phyloP scores from a whole-genome alignment of 192 early-diverging fungal species.

The Backusella australiensis region DNA sequence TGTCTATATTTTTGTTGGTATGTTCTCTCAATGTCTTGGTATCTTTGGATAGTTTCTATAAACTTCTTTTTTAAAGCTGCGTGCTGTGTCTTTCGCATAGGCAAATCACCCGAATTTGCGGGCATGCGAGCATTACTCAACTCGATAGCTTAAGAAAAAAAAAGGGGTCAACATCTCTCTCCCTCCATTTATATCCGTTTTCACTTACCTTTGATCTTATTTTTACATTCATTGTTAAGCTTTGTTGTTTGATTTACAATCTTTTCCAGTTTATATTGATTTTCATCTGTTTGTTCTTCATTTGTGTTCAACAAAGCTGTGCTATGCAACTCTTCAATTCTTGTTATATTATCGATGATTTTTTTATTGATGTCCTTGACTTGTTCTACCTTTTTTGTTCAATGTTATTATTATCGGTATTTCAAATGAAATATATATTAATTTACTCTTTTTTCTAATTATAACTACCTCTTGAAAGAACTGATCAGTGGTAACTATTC shows the following conservation, averaged over 20 bases:
- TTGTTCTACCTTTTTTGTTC: slow-evolving; percentile 25
- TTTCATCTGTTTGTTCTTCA: slow-evolving; percentile 30
- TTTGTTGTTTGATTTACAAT: slow-evolving; percentile 28
- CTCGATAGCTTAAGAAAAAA: slow-evolving; percentile 32
- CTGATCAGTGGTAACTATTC: slow-evolving; percentile 26
- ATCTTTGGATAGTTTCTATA: slow-evolving; percentile 67
- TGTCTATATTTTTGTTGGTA: slow-evolving; percentile 84
- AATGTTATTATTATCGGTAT: neutral
- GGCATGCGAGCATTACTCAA: slow-evolving; percentile 34
- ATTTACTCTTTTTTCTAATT: neutral
- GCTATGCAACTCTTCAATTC: slow-evolving; percentile 38
- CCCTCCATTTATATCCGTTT: neutral
- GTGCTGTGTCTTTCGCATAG: slow-evolving; percentile 44
- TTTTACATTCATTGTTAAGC: slow-evolving; percentile 44
- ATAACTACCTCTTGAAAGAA: slow-evolving; percentile 36
- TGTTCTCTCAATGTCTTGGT: slow-evolving; percentile 74
- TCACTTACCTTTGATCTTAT: slow-evolving; percentile 45
- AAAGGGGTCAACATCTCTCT: too few species aligned
- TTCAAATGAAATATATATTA: neutral
- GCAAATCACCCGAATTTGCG: slow-evolving; percentile 28
- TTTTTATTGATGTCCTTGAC: slow-evolving; percentile 29
- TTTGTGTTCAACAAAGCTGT: slow-evolving; percentile 32
- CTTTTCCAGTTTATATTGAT: slow-evolving; percentile 26
- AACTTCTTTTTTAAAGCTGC: slow-evolving; percentile 58
- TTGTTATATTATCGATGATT: slow-evolving; percentile 28